Evolutionary conservation across 805 yeast genomes (phyloP).

Genomic region (Sugiyamaella qingdaonensis): DNA sequence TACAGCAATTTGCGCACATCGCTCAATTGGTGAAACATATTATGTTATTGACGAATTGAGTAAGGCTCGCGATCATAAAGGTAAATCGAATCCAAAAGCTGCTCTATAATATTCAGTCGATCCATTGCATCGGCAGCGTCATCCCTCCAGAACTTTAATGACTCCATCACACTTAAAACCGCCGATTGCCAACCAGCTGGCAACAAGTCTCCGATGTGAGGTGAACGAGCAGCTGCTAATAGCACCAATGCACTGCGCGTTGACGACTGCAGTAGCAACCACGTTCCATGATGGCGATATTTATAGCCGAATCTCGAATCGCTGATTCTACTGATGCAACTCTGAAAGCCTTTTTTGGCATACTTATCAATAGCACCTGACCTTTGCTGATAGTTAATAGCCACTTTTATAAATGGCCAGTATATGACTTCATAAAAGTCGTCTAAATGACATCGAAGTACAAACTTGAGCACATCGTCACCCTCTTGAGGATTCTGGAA

Average conservation of each 20-base stretch:
- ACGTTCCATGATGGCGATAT: neutral
- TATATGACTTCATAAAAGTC: neutral
- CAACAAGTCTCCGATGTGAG: neutral
- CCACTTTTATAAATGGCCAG: neutral
- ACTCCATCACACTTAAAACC: neutral
- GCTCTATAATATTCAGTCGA: neutral
- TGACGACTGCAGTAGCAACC: neutral
- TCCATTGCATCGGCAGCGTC: neutral
- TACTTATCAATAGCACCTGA: neutral
- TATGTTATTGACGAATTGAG: too few species aligned
- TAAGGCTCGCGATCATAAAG: too few species aligned
- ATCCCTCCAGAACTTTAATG: neutral
- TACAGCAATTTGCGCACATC: too few species aligned
- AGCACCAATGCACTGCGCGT: neutral
- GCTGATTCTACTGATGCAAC: neutral
- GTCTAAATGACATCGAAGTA: neutral
- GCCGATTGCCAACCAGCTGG: neutral
- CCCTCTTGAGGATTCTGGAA: neutral
- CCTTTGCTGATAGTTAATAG: neutral
- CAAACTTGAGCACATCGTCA: neutral
- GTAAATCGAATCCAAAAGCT: neutral
- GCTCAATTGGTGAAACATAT: too few species aligned
- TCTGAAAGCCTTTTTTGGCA: neutral
- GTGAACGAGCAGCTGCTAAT: neutral
- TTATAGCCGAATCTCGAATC: neutral